Evolutionary conservation across 441 rosid genomes (phyloP).

Genomic region (Biscutella auriculata): DNA sequence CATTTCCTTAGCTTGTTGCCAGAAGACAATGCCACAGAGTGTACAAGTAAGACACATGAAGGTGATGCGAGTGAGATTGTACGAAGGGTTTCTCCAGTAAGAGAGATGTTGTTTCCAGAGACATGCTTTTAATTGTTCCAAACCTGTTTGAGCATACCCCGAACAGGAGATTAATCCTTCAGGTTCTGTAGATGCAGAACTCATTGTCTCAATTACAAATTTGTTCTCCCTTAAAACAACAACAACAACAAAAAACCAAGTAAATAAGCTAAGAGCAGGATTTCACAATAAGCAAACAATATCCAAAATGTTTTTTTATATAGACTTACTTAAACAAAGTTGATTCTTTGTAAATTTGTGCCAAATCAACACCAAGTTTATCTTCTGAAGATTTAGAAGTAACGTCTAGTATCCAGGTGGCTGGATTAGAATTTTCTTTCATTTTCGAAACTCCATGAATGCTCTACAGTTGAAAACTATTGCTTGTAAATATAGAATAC

Average conservation of each 20-base stretch:
- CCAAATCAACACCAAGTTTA: constrained; percentile 27
- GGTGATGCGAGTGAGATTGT: constrained; percentile 44
- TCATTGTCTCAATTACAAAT: not conserved
- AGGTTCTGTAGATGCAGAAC: not conserved
- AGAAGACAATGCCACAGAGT: constrained; percentile 43
- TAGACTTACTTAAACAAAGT: constrained; percentile 21
- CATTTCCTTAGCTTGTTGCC: constrained; percentile 54
- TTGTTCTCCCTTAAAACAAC: constrained; percentile 11
- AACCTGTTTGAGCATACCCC: constrained; percentile 31
- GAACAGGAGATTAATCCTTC: constrained; percentile 16
- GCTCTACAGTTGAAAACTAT: constrained; percentile 6
- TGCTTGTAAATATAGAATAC: not conserved
- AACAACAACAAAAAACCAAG: too few species aligned
- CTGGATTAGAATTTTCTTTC: constrained; percentile 32
- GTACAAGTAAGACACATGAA: constrained; percentile 26
- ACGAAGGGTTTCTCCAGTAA: constrained; percentile 68
- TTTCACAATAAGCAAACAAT: not conserved
- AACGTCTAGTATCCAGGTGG: constrained; percentile 37
- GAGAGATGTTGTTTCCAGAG: constrained; percentile 55
- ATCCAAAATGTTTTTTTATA: not conserved
- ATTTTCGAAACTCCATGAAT: constrained; percentile 26
- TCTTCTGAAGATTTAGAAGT: constrained; percentile 27
- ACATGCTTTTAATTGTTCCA: constrained; percentile 37
- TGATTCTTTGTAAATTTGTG: constrained; percentile 29
- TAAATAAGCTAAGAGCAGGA: too few species aligned